Evolutionary conservation across 768 basidiomycete species (phyloP), one percentile per base, ranked within the genome.

Genomic region (Podaxis sp.): DNA sequence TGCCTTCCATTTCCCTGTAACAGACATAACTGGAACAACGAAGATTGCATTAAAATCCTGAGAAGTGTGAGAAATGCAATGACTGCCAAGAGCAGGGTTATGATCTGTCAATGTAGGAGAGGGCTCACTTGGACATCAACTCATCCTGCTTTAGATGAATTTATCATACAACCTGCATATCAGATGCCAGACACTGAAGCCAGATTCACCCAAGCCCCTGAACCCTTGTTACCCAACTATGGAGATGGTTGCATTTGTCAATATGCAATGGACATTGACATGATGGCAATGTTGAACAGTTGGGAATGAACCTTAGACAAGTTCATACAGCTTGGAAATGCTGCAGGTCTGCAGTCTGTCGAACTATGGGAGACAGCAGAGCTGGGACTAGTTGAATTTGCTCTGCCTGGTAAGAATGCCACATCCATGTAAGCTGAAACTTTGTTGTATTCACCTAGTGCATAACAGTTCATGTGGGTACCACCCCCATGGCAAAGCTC

Each of bases 151-250:
- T 44, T 15, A 80, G 78, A 79, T 60, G 78, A 80, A 63, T 74
- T 70, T 62, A 69, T 78, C 33, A 65, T 79, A 13, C 75, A 74
- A 62, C 66, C 70, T 41, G 68, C 69, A 3, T 62, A 67, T 15
- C 60, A 68, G 11, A 58, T 64, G 20, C 58, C 60, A 3, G 41
- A n/a, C 12, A 6, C 2, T 4, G 28, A 55, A 36, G 6, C 37
- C 20, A 40, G 5, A 38, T 62, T 40, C 51, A 28, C 15, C 40
- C 65, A 71, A 64, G 81, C 79, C 0, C 82, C 81, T 0, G 75
- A 76, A 53, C 83, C 81, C 0, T 70, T 85, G 53, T 73, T 84
- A 0, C 75, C 82, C 10, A 83, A 83, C 69, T 83, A 77, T 56
- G 82, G 80, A 10, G 72, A 74, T 5, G 82, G 78, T 1, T 72